Evolutionary conservation across 2,329 filamentous ascomycete species (phyloP).

Genomic region (Endoconidiophora laricicola): DNA sequence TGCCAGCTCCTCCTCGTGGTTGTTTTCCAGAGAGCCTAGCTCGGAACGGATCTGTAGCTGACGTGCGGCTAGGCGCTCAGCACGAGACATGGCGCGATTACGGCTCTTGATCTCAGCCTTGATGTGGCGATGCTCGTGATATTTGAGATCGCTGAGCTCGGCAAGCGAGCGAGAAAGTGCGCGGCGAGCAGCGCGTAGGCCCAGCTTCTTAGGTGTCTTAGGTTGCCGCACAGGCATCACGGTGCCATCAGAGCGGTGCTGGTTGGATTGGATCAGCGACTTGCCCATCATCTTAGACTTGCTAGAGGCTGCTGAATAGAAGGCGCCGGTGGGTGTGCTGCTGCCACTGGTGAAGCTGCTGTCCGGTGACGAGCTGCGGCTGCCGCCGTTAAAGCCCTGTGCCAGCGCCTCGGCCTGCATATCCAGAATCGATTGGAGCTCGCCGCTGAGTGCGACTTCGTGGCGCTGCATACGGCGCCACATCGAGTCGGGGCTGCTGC

Average conservation of each 20-base stretch:
- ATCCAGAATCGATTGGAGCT: constrained; percentile 33
- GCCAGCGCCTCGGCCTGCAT: constrained; percentile 26
- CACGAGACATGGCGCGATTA: constrained; percentile 38
- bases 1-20: constrained; percentile 40
- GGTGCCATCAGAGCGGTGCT: constrained; percentile 26
- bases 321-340: constrained; percentile 25
- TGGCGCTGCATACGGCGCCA: constrained; percentile 32
- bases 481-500: constrained; percentile 23
- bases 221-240: constrained; percentile 47
- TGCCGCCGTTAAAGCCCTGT: constrained; percentile 2
- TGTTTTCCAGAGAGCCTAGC: constrained; percentile 36
- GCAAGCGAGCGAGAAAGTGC: constrained; percentile 47
- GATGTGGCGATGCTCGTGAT: constrained; percentile 48
- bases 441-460: constrained; percentile 28
- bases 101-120: constrained; percentile 38
- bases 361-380: neutral
- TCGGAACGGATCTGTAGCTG: constrained; percentile 33
- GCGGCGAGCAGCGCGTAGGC: constrained; percentile 45
- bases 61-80: constrained; percentile 36
- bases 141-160: constrained; percentile 47
- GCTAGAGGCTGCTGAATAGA: constrained; percentile 24
- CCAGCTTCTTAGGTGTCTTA: constrained; percentile 29
- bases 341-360: constrained; percentile 21
- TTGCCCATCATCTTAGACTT: constrained; percentile 23
- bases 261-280: constrained; percentile 26